These are phyloP conservation scores for Intubia oerlemansii DNA, from an alignment of 2,329 filamentous ascomycete species.

Conservation along the genomic window DNA sequence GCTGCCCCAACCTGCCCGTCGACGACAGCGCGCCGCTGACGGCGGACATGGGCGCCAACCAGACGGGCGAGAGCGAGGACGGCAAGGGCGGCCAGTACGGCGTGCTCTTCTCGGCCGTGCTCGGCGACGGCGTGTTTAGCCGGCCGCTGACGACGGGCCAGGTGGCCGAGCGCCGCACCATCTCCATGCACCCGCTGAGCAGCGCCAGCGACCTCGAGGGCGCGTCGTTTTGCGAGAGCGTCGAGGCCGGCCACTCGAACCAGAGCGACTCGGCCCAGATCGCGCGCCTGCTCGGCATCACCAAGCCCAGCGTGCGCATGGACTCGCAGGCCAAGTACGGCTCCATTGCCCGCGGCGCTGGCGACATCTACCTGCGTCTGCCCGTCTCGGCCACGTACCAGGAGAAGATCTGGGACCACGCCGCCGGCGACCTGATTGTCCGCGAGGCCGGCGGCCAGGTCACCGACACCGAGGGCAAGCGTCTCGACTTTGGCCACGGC, in stretches of 20 bases:
- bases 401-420: slow-evolving; percentile 99
- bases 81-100: slow-evolving; percentile 59
- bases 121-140: slow-evolving; percentile 61
- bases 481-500: slow-evolving; percentile 69
- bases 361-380: slow-evolving; percentile 82
- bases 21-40: slow-evolving; percentile 56
- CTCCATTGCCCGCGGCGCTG: slow-evolving; percentile 80
- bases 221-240: slow-evolving; percentile 90
- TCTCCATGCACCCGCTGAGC: slow-evolving; percentile 47
- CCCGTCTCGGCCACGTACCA: slow-evolving; percentile 67
- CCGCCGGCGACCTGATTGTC: slow-evolving; percentile 84
- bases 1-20: slow-evolving; percentile 84
- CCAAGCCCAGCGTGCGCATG: slow-evolving; percentile 76
- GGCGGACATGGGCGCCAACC: slow-evolving; percentile 50
- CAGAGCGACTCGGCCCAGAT: slow-evolving; percentile 78
- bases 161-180: slow-evolving; percentile 33
- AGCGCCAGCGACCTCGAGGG: slow-evolving; percentile 38
- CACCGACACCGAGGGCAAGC: slow-evolving; percentile 69
- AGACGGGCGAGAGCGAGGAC: too few relatives aligned
- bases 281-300: slow-evolving; percentile 69
- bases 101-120: slow-evolving; percentile 71
- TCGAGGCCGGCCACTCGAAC: slow-evolving; percentile 79
- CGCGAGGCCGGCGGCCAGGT: slow-evolving; percentile 84
- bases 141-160: slow-evolving; percentile 41
- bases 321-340: slow-evolving; percentile 98